Evolutionary conservation across 2,329 filamentous ascomycete genomes (phyloP), one percentile per base, ranked within the genome.

Genomic region (Ophiostoma ips): DNA sequence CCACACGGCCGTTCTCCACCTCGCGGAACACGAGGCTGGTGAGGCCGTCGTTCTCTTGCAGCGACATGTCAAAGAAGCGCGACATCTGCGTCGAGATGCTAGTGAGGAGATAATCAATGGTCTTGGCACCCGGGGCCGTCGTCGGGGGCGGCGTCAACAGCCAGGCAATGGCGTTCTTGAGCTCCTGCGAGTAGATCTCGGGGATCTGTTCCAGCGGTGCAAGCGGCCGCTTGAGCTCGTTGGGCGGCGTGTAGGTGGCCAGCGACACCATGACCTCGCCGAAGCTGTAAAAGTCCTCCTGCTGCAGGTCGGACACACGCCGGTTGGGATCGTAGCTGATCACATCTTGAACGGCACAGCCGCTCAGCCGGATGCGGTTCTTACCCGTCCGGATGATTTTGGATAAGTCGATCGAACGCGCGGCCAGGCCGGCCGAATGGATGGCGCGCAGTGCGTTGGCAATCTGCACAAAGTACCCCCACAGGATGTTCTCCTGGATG

Each of bases 381-480:
- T 90, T 95, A 41, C 87, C 84, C 0, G 90, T 95, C 19, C 96
- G 62, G 15, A 98, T 75, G 51, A 98, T 82, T 64, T 96, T 96
- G 66, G 79, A 90, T 12, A 86, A 75, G 52, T 92, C 87, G 43
- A 98, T 79, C 48, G 90, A 83, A 46, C 89, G 78, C 35, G 89
- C 90, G 19, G 92, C 90, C 37, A 96, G 72, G 18, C 85, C 84
- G 50, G 76, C 77, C 12, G 75, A 73, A 62, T 98, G 92, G 36
- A 98, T 90, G 0, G 84, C 77, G 61, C 87, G 90, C 34, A 98
- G 70, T 1, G 87, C 92, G 56, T 84, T 92, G 36, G 87, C 82
- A 54, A 98, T 83, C 64, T 98, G 92, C 6, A 89, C 84, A 53
- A 95, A 79, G 63, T 96, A 98, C 41, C 81, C 79, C 92, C 92